These are phyloP conservation scores for Gelatoporia subvermispora DNA, from an alignment of 768 basidiomycete genomes.

Conservation along the genomic window DNA sequence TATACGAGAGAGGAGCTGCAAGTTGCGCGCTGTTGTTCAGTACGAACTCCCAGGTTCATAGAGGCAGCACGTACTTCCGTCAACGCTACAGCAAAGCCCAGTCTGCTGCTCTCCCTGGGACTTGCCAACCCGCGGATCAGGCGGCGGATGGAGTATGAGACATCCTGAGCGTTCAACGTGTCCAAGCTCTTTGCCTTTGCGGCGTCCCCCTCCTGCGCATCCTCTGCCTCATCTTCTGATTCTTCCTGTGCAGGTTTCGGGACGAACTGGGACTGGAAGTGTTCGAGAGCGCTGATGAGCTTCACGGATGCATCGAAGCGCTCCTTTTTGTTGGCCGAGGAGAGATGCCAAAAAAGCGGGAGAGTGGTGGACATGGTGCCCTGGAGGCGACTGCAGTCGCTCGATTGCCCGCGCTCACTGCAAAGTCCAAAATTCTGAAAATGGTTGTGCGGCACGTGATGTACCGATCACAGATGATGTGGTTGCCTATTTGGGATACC, in stretches of 20 bases:
- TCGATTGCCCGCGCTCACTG: background rate
- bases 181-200: slow-evolving; percentile 54
- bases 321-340: slow-evolving; percentile 73
- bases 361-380: slow-evolving; percentile 75
- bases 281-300: slow-evolving; percentile 74
- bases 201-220: slow-evolving; percentile 40
- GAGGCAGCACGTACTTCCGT: slow-evolving; percentile 73
- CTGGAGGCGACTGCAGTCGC: background rate
- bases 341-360: slow-evolving; percentile 91
- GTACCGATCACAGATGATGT: slow-evolving; percentile 1
- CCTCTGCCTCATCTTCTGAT: slow-evolving; percentile 37
- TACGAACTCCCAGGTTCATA: too few species aligned
- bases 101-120: slow-evolving; percentile 86
- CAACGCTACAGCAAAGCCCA: slow-evolving; percentile 94
- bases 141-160: slow-evolving; percentile 85
- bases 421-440: slow-evolving; percentile 9
- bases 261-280: slow-evolving; percentile 70
- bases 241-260: slow-evolving; percentile 35
- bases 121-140: slow-evolving; percentile 87
- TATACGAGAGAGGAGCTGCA: slow-evolving; percentile 73
- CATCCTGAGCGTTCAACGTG: slow-evolving; percentile 78
- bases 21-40: slow-evolving; percentile 6
- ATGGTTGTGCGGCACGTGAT: slow-evolving; percentile 2
- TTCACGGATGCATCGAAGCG: slow-evolving; percentile 84
- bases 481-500: too few species aligned